Evolutionary conservation across 2,329 filamentous ascomycete genomes (phyloP).

Genomic region (Aureobasidium sp.): DNA sequence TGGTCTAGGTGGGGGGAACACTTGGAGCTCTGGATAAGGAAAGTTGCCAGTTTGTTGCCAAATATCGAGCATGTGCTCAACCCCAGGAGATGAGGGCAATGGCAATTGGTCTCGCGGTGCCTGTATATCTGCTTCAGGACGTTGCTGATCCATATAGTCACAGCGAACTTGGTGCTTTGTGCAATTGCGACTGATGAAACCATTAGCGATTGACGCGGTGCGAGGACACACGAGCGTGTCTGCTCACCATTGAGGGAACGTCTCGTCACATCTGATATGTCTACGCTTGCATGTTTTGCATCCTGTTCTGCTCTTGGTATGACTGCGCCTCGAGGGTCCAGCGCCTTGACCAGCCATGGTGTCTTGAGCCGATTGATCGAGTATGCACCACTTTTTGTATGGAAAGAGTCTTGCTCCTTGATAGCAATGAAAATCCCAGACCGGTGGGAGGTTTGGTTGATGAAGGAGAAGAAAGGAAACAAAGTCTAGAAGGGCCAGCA

Average conservation of each 20-base stretch:
- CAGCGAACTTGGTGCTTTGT: conserved; percentile 98
- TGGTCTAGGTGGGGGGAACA: conserved; percentile 67
- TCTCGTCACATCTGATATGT: conserved; percentile 97
- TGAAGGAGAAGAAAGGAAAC: not conserved
- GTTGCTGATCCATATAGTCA: conserved; percentile 86
- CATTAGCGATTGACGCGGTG: conserved; percentile 18
- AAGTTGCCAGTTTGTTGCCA: conserved; percentile 82
- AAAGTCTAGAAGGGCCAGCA: conserved; percentile 10
- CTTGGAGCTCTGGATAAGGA: conserved; percentile 71
- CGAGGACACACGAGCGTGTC: conserved; percentile 19
- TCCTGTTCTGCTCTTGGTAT: conserved; percentile 97
- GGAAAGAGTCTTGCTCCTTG: not conserved
- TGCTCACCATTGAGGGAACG: conserved; percentile 84
- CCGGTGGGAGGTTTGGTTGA: not conserved
- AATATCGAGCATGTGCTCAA: conserved; percentile 68
- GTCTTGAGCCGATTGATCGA: not conserved
- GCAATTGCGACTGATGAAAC: conserved; percentile 70
- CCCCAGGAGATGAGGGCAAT: conserved; percentile 78
- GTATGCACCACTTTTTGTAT: not conserved
- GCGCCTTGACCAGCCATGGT: conserved; percentile 86
- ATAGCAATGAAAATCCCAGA: not conserved
- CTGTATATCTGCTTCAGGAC: conserved; percentile 51
- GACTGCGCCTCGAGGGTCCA: conserved; percentile 82
- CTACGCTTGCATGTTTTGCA: conserved; percentile 97
- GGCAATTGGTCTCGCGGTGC: conserved; percentile 46